Conservation (phyloP, 495 filamentous ascomycete genomes). For the Tuber calosporum region DNA sequence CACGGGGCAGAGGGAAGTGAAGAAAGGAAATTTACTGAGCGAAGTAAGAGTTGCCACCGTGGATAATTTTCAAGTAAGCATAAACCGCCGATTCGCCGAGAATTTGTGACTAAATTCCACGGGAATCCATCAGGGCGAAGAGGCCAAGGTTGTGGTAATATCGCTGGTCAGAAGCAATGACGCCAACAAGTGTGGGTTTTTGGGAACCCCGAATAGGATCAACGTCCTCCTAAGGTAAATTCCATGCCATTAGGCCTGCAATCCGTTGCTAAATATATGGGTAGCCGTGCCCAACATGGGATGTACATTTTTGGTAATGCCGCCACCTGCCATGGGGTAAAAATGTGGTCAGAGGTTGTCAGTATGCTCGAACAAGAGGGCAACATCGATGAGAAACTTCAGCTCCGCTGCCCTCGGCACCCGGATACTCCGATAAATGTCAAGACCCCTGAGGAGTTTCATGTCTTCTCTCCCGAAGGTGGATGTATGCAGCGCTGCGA, state of each 20-base stretch:
- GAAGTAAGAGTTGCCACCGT: slow-evolving; percentile 66
- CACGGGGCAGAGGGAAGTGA: slow-evolving; percentile 9
- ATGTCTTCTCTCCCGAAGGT: slow-evolving; percentile 57
- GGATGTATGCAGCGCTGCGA: slow-evolving; percentile 59
- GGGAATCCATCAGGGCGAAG: slow-evolving; percentile 52
- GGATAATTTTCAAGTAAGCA: slow-evolving; percentile 65
- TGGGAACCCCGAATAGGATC: slow-evolving; percentile 67
- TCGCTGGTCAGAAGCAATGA: slow-evolving; percentile 70
- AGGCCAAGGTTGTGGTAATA: slow-evolving; percentile 74
- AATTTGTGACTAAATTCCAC: not conserved
- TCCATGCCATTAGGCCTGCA: not conserved
- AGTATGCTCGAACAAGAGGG: slow-evolving; percentile 48
- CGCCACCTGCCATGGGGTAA: slow-evolving; percentile 55
- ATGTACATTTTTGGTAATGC: slow-evolving; percentile 82
- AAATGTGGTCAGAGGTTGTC: slow-evolving; percentile 66
- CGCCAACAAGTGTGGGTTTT: slow-evolving; percentile 59
- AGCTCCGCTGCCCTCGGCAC: slow-evolving; percentile 63
- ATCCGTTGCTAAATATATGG: slow-evolving; percentile 4
- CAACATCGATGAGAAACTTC: slow-evolving; percentile 52
- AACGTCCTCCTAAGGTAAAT: slow-evolving; percentile 61
- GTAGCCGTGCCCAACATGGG: slow-evolving; percentile 63
- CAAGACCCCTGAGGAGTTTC: slow-evolving; percentile 58
- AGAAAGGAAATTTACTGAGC: slow-evolving; percentile 53
- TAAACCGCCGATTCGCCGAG: not conserved
- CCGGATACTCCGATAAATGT: slow-evolving; percentile 53